Evolutionary conservation across 352 stramenopile species (phyloP).

Genomic region (Phytophthora crassamura): DNA sequence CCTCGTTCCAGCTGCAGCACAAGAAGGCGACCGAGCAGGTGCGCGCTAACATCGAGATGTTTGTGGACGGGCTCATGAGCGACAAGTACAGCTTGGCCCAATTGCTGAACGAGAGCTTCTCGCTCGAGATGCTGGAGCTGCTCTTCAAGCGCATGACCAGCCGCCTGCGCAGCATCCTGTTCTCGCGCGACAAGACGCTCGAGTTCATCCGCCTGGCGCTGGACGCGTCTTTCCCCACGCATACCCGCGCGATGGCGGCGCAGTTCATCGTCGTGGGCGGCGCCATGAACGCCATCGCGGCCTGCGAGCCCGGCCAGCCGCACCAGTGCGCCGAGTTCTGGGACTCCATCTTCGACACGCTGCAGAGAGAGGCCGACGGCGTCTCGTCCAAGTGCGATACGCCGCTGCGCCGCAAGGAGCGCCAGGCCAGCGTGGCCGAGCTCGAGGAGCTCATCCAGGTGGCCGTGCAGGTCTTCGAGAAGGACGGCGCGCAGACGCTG

Average conservation of each 20-base stretch:
- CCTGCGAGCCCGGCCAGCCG: conserved; percentile 48
- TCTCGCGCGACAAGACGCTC: conserved; percentile 70
- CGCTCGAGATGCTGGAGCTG: conserved; percentile 85
- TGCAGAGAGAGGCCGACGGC: conserved; percentile 67
- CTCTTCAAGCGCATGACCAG: conserved; percentile 89
- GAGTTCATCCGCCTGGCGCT: conserved; percentile 78
- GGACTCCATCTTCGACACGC: conserved; percentile 70
- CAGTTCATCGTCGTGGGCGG: conserved; percentile 81
- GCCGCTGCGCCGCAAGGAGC: conserved; percentile 46
- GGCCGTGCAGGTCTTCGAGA: conserved; percentile 78
- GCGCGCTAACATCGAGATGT: conserved; percentile 81
- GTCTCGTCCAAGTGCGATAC: conserved; percentile 48
- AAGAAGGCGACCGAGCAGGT: conserved; percentile 63
- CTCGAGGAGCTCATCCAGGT: conserved; percentile 81
- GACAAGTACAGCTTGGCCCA: conserved; percentile 63
- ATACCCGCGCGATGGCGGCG: conserved; percentile 76
- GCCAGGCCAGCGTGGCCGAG: conserved; percentile 60
- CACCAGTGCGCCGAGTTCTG: conserved; percentile 73
- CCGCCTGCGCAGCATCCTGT: conserved; percentile 76
- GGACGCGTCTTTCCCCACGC: conserved; percentile 52
- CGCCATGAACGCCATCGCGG: conserved; percentile 60
- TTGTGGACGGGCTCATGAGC: conserved; percentile 84
- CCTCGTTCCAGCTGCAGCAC: conserved; percentile 47
- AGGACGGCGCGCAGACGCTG: conserved; percentile 68
- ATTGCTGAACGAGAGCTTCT: conserved; percentile 84